Evolutionary conservation across 1,139 yeast species (phyloP), one percentile per base, ranked within the genome.

Genomic region (Candida tropicalis): DNA sequence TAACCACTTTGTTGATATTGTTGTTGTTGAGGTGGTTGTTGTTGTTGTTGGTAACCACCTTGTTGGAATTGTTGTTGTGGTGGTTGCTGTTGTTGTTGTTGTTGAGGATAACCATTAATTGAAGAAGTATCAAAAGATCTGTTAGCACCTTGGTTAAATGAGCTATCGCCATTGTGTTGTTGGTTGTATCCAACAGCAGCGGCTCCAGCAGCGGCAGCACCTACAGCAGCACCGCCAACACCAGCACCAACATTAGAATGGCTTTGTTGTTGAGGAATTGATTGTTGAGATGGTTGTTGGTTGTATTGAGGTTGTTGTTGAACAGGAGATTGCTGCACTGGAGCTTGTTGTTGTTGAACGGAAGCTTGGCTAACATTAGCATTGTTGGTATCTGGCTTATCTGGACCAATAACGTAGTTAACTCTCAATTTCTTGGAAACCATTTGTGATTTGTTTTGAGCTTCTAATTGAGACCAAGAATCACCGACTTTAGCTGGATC

Each of bases 361-460:
- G 37, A 42, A 18, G 35, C 35, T 39, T 42, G 51, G 35, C 22
- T 17, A 23, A 18, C 34, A 26, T 17, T 48, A 23, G 50, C 48
- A 31, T 31, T 31, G 24, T 45, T 50, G 15, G 46, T 47, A 20
- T 29, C 41, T 23, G 43, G 40, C 36, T 43, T 48, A 36, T 38
- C 49, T 43, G 60, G 69, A 40, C 66, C 63, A 43, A 73, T 61
- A 42, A 75, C 63, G 64, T 84, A 88, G 57, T 75, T 79, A 47
- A 89, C 97, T 67, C 82, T 84, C 65, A 90, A 84, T 69, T 88
- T 89, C 65, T 83, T 84, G 50, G 87, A 84, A 39, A 79, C 73
- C 42, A 85, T 75, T 53, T 77, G 74, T 12, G 74, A 69, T 59
- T 83, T 83, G 59, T 77, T 76, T 59, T 75, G 75, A 41, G 79